Base-by-base conservation (phyloP, 345 rosid genomes). In the Citrus cavaleriei region DNA sequence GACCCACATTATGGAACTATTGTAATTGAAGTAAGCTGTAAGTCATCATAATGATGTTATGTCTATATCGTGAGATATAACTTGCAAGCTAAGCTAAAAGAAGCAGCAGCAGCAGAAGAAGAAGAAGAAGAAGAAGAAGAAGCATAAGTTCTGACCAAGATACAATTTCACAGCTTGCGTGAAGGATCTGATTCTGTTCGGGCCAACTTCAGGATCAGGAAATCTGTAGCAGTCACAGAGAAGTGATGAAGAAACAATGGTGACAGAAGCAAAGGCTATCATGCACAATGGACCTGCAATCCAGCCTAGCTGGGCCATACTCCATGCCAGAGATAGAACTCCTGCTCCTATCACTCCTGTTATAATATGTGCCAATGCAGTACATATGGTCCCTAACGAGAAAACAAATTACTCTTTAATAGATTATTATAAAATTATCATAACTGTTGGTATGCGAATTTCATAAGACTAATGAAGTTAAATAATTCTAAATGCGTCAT, bases 261-360 rank as follows among this genome's bases (percentile, higher is more conserved):
- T 85, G 57, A 90, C 65, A 6, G 75, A 86, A 0, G 97, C 91
- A 57, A 93, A 92, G 73, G 42, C 71, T 38, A 90, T 0, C 60
- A 91, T 70, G 71, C 79, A 67, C 7, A 81, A 10, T 12, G 98
- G 97, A 65, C 95, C 97, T 12, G 86, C 93, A 57, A 92, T 75
- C 97, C 98, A 92, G 4, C 97, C 97, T 0, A 92, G 88, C 75
- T 90, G 89, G 6, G 95, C 89, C 21, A 79, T 79, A 74, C 93
- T 84, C 97, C 97, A 93, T 12, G 95, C 92, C 9, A 93, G 88
- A 0, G 98, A 93, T 61, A 92, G 79, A 32, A 93, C 95, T 73
- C 97, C 98, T 10, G 97, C 91, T 51, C 97, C 97, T 28, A 92
- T 89, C 78, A 93, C 95, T 70, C 93, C 95, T 6, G 97, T 88